Evolutionary conservation across 257 asterid genomes (phyloP).

Genomic region (Cynanchum wilfordii): DNA sequence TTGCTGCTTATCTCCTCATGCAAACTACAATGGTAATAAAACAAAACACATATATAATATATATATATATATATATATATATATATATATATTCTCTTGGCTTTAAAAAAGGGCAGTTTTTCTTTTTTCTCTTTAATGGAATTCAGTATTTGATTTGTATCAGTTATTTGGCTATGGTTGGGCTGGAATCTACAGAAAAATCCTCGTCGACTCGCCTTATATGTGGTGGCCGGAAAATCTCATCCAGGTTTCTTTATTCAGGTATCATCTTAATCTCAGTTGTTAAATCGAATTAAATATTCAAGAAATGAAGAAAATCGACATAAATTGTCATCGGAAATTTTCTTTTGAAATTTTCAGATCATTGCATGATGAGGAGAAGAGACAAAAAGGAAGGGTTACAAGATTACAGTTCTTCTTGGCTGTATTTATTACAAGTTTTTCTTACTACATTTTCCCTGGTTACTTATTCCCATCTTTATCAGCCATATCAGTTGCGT

Average conservation of each 20-base stretch:
- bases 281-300: no score
- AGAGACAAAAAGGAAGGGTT: constrained; percentile 44
- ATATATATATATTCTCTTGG: no score
- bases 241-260: constrained; percentile 55
- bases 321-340: no score
- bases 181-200: constrained; percentile 60
- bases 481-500: constrained; percentile 17
- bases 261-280: constrained; percentile 20
- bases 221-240: constrained; percentile 87
- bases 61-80: no score
- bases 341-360: constrained; percentile 29
- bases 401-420: constrained; percentile 58
- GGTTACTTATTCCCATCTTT: constrained; percentile 19
- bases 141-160: neutral
- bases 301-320: no score
- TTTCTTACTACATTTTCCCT: constrained; percentile 43
- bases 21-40: constrained; percentile 55
- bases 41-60: no score
- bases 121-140: neutral
- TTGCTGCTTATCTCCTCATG: constrained; percentile 45
- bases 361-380: constrained; percentile 55
- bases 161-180: constrained; percentile 78
- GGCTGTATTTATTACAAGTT: constrained; percentile 39
- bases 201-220: constrained; percentile 56
- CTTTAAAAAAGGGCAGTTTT: neutral